Evolutionary conservation across 2,329 filamentous ascomycete species (phyloP).

Genomic region (Colletotrichum somersetense): DNA sequence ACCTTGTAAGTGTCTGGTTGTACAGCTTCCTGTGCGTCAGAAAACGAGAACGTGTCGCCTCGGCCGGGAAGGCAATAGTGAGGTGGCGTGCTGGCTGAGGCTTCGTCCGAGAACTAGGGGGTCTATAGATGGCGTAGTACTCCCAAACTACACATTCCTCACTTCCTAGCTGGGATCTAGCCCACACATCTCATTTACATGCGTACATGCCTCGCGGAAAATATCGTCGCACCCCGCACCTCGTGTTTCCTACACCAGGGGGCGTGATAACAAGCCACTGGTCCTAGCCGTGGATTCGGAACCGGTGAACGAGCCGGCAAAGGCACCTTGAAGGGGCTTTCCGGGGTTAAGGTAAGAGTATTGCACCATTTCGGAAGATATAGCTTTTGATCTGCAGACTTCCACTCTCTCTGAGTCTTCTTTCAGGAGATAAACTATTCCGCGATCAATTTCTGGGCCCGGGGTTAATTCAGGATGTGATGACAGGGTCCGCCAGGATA

Average conservation of each 20-base stretch:
- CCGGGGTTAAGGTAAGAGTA: conserved; percentile 12
- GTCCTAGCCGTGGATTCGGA: background rate
- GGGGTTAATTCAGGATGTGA: background rate
- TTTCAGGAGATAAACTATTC: background rate
- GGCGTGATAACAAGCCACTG: conserved; percentile 1
- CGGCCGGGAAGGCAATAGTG: background rate
- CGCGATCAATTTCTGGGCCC: background rate
- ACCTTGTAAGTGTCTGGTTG: conserved; percentile 7
- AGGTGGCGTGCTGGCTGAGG: conserved; percentile 6
- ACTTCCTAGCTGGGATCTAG: background rate
- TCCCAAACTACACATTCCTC: background rate
- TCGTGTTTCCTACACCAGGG: conserved; percentile 1
- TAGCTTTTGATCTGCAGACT: background rate
- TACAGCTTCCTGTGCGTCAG: background rate
- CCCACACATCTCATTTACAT: background rate
- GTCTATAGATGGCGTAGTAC: background rate
- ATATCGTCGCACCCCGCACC: background rate
- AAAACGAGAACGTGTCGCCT: conserved; percentile 7
- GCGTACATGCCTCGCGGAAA: background rate
- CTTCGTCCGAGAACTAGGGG: conserved; percentile 3
- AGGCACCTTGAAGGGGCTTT: conserved; percentile 8
- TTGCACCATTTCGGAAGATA: conserved; percentile 13
- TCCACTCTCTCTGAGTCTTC: background rate
- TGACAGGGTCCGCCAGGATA: background rate
- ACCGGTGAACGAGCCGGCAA: background rate